These are phyloP conservation scores for Cercospora canescens DNA, from an alignment of 2,329 filamentous ascomycete genomes.

Conservation along the genomic window DNA sequence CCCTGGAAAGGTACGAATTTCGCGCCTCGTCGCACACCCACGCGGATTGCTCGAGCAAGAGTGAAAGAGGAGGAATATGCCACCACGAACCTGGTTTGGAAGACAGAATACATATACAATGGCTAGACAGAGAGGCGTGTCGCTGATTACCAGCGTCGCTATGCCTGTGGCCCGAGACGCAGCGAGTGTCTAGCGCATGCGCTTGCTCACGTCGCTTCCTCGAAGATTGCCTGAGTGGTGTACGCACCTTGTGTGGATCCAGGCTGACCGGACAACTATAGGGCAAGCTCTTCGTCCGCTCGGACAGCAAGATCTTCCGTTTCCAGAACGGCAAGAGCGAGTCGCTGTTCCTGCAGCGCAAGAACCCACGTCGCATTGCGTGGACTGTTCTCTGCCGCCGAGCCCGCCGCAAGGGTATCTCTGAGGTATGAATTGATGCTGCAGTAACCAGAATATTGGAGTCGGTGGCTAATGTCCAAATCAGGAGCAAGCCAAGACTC, in stretches of 20 bases:
- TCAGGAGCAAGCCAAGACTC: slow-evolving; percentile 99
- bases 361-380: slow-evolving; percentile 99
- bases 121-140: slow-evolving; percentile 11
- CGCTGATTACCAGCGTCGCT: neutral
- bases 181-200: slow-evolving; percentile 5
- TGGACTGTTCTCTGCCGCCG: slow-evolving; percentile 98
- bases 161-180: slow-evolving; percentile 14
- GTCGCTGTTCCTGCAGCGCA: slow-evolving; percentile 99
- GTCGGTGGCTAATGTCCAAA: slow-evolving; percentile 19
- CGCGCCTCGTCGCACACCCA: neutral
- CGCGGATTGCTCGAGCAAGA: neutral
- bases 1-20: slow-evolving; percentile 67
- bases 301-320: slow-evolving; percentile 99
- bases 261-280: slow-evolving; percentile 46
- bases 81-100: neutral
- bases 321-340: slow-evolving; percentile 99
- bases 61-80: slow-evolving; percentile 13
- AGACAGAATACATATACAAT: neutral
- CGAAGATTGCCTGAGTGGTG: slow-evolving; percentile 22
- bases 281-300: slow-evolving; percentile 99
- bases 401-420: slow-evolving; percentile 99
- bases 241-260: slow-evolving; percentile 21
- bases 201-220: slow-evolving; percentile 11
- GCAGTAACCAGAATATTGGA: neutral
- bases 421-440: slow-evolving; percentile 73